Evolutionary conservation across 371 early-diverging fungal species (phyloP), one percentile per base, ranked within the genome.

Genomic region (Zychaea mexicana): DNA sequence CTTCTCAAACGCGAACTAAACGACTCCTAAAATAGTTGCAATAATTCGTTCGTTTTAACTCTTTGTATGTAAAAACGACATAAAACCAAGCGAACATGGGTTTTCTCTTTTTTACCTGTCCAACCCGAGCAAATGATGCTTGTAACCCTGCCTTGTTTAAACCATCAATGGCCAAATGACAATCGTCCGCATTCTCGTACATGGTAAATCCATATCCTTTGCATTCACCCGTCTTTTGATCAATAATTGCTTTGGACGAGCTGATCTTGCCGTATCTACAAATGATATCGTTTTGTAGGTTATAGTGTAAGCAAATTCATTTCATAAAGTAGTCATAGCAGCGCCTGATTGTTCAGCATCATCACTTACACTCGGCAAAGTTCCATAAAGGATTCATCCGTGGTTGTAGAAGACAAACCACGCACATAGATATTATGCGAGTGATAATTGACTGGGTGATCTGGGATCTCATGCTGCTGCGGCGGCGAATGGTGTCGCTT

Each of bases 201-300:
- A 94, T 88, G 22, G 94, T 94, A 68, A 96, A 96, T 6, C 97
- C 97, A 72, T 91, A 94, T 0, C 96, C 95, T 74, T 93, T 93
- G 71, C 97, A 96, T 65, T 87, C 85, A 38, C 89, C 88, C 7
- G 93, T 87, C 52, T 80, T 83, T 61, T 86, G 89, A 69, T 96
- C 92, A 45, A 94, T 77, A 38, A 96, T 95, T 6, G 92, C 87
- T 65, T 96, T 96, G 56, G 90, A 88, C 47, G 95, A 94, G 46
- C 88, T 71, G 36, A 96, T 89, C 6, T 70, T 70, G n/a, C 97
- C 97, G 67, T 83, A 94, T 8, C 92, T 92, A 61, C 4, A n/a
- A n/a, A n/a, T n/a, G n/a, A n/a, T n/a, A n/a, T n/a, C n/a, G n/a
- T n/a, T n/a, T n/a, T n/a, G n/a, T n/a, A n/a, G n/a, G n/a, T n/a